phyloP scores from a whole-genome alignment of 139 green algal species.

The Coelastrella sp. region DNA sequence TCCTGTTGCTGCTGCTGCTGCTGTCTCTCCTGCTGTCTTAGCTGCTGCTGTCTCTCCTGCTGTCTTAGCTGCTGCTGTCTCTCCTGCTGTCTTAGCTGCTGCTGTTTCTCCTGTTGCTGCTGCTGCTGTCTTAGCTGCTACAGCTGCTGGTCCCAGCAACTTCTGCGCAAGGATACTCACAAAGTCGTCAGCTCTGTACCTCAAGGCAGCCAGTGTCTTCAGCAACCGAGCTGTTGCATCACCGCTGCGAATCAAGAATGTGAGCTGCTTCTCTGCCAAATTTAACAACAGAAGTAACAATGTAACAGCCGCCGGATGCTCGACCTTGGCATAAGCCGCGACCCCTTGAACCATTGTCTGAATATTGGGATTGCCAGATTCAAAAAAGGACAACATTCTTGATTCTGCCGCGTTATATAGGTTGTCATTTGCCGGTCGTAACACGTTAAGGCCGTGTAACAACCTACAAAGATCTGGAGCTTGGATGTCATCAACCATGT shows the following conservation, averaged over 20 bases:
- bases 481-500: neutral
- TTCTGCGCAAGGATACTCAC: neutral
- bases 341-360: slow-evolving; percentile 4
- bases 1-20: neutral
- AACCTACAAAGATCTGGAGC: neutral
- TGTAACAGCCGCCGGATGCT: neutral
- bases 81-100: neutral
- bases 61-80: neutral
- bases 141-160: neutral
- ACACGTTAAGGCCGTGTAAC: neutral
- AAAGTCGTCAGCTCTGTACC: slow-evolving; percentile 7
- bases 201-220: neutral
- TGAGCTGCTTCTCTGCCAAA: neutral
- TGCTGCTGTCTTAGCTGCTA: neutral
- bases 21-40: slow-evolving; percentile 5
- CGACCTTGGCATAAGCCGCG: neutral
- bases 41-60: neutral
- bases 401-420: slow-evolving; percentile 12
- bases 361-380: neutral
- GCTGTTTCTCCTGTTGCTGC: neutral
- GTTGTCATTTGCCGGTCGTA: neutral
- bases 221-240: neutral
- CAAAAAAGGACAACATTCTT: neutral
- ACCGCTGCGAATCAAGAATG: neutral
- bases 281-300: neutral